These are phyloP conservation scores for Lactarius tabidus DNA, from an alignment of 768 basidiomycete genomes.

Conservation along the genomic window DNA sequence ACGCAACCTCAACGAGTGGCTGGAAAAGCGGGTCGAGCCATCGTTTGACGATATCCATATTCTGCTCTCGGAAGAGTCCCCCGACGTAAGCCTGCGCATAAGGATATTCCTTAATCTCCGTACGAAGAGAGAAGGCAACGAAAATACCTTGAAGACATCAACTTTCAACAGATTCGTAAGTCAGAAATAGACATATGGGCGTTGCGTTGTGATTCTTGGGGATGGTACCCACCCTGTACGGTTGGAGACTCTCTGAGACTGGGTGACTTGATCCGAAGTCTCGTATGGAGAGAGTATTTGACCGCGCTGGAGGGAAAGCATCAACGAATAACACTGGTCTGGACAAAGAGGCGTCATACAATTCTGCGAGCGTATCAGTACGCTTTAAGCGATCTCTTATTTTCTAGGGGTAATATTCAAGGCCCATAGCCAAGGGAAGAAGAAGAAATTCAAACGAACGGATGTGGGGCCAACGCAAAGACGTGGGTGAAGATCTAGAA, in stretches of 20 bases:
- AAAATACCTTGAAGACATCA: conserved; percentile 21
- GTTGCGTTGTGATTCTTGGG: too few species aligned
- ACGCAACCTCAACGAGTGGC: conserved; percentile 3
- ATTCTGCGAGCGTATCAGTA: conserved; percentile 5
- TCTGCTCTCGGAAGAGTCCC: conserved; percentile 15
- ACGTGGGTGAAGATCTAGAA: conserved; percentile 5
- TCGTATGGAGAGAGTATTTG: conserved; percentile 8
- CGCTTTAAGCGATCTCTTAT: conserved; percentile 17
- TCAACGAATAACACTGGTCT: neutral
- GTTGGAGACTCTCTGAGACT: conserved; percentile 10
- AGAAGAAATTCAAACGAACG: neutral
- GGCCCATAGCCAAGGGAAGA: neutral
- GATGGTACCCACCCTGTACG: conserved; percentile 10
- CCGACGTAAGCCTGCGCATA: conserved; percentile 17
- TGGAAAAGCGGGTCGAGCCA: conserved; percentile 14
- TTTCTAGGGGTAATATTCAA: conserved; percentile 5
- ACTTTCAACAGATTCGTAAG: neutral
- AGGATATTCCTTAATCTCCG: neutral
- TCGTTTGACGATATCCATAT: conserved; percentile 1
- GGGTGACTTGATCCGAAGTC: conserved; percentile 2
- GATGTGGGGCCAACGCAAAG: conserved; percentile 16
- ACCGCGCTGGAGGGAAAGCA: conserved; percentile 8
- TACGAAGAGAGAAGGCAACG: neutral
- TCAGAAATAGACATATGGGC: neutral
- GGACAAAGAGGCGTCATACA: neutral